A percentile compares a stretch with the other conserved stretches of the same genome.
These are phyloP conservation scores for Neonectria ditissima DNA, from an alignment of 2,329 filamentous ascomycete genomes.

Conservation along the genomic window DNA sequence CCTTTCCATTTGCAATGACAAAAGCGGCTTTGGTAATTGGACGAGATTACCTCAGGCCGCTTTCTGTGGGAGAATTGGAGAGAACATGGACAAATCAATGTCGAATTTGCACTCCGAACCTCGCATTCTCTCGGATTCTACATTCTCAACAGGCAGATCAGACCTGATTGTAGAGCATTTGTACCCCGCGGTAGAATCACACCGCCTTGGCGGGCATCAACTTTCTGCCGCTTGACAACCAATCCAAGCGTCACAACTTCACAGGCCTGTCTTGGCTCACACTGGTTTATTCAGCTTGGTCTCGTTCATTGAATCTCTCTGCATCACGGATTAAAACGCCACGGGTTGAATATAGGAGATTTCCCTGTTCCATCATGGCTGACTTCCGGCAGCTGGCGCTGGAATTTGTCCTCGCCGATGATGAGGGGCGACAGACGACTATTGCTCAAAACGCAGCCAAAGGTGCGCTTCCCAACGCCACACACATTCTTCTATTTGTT, in stretches of 20 bases:
- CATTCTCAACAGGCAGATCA: not conserved
- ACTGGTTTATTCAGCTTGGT: not conserved
- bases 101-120: not conserved
- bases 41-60: constrained; percentile 7
- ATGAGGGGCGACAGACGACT: constrained; percentile 53
- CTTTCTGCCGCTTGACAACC: constrained; percentile 30
- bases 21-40: constrained; percentile 41
- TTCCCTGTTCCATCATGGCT: constrained; percentile 54
- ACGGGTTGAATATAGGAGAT: not conserved
- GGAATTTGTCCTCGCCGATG: constrained; percentile 66
- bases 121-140: not conserved
- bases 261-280: constrained; percentile 7
- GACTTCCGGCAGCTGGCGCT: constrained; percentile 65
- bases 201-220: constrained; percentile 38
- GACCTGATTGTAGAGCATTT: not conserved
- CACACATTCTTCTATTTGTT: not conserved
- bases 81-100: not conserved
- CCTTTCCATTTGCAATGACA: constrained; percentile 40
- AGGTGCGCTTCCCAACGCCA: constrained; percentile 44
- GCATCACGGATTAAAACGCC: not conserved
- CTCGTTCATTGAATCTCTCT: not conserved
- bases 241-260: constrained; percentile 11
- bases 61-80: constrained; percentile 1
- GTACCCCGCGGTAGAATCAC: constrained; percentile 43
- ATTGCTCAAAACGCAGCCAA: constrained; percentile 61